Evolutionary conservation across 2,329 filamentous ascomycete species (phyloP).

Genomic region (Xylaria sp.): DNA sequence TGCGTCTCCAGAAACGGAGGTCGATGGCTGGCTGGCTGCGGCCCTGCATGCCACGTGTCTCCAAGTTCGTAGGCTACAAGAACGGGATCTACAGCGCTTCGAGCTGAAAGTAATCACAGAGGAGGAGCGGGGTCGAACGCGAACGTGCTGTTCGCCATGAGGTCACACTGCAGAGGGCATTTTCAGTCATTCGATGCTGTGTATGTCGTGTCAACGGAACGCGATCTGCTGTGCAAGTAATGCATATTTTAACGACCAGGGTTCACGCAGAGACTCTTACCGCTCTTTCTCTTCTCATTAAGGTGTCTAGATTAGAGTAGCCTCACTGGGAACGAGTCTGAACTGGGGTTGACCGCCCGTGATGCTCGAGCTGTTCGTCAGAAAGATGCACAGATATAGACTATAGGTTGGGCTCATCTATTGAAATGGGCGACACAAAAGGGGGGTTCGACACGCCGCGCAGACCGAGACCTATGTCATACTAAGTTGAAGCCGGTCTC

Average conservation of each 20-base stretch:
- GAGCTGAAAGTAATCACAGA: not conserved
- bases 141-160: not conserved
- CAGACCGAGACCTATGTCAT: too few species aligned
- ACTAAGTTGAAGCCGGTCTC: too few species aligned
- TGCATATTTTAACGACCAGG: not conserved
- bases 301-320: not conserved
- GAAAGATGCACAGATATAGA: not conserved
- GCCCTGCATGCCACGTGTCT: slow-evolving; percentile 2
- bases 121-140: slow-evolving; percentile 7
- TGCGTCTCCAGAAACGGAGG: not conserved
- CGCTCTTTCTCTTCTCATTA: not conserved
- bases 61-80: not conserved
- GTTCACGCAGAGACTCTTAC: not conserved
- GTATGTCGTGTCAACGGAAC: not conserved
- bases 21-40: not conserved
- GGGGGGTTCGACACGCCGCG: not conserved
- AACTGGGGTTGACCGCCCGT: not conserved
- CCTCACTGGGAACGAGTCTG: not conserved
- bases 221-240: not conserved
- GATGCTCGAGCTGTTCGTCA: not conserved
- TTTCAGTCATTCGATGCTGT: not conserved
- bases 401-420: not conserved
- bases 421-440: too few species aligned
- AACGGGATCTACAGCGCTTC: not conserved
- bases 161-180: slow-evolving; percentile 3